These are phyloP conservation scores for Lignosus rhinocerotis DNA, from an alignment of 1,284 basidiomycete species.

Conservation along the genomic window DNA sequence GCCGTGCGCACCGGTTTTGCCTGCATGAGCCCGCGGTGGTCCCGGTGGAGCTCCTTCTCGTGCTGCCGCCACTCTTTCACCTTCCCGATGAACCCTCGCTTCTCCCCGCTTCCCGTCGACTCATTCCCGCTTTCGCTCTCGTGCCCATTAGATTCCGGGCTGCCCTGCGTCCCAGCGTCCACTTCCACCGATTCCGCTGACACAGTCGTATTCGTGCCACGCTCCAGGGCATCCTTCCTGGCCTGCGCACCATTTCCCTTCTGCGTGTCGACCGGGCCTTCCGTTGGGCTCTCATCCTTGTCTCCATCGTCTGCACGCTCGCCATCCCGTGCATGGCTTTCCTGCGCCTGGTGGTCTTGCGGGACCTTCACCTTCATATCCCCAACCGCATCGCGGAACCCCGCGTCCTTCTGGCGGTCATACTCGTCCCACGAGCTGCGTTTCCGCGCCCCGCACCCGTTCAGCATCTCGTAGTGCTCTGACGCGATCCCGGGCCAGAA, in stretches of 20 bases:
- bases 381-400: slow-evolving; percentile 40
- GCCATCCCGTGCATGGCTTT: slow-evolving; percentile 17
- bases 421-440: slow-evolving; percentile 36
- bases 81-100: slow-evolving; percentile 31
- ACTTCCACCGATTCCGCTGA: slow-evolving; percentile 44
- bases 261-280: slow-evolving; percentile 13
- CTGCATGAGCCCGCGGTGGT: slow-evolving; percentile 54
- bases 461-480: slow-evolving; percentile 40
- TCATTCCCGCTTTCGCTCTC: slow-evolving; percentile 37
- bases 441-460: slow-evolving; percentile 30
- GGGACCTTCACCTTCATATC: slow-evolving; percentile 16
- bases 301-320: neutral
- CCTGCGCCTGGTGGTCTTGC: slow-evolving; percentile 13
- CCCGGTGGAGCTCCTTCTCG: slow-evolving; percentile 43
- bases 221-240: slow-evolving; percentile 16
- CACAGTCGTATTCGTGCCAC: slow-evolving; percentile 30
- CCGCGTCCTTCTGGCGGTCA: slow-evolving; percentile 38
- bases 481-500: slow-evolving; percentile 35
- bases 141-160: slow-evolving; percentile 33
- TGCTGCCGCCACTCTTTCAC: slow-evolving; percentile 40
- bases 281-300: slow-evolving; percentile 19
- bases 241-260: slow-evolving; percentile 15
- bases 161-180: slow-evolving; percentile 27
- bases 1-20: slow-evolving; percentile 49
- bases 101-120: slow-evolving; percentile 31